Conservation (phyloP, 2,329 filamentous ascomycete species). For the Penicillium freii region DNA sequence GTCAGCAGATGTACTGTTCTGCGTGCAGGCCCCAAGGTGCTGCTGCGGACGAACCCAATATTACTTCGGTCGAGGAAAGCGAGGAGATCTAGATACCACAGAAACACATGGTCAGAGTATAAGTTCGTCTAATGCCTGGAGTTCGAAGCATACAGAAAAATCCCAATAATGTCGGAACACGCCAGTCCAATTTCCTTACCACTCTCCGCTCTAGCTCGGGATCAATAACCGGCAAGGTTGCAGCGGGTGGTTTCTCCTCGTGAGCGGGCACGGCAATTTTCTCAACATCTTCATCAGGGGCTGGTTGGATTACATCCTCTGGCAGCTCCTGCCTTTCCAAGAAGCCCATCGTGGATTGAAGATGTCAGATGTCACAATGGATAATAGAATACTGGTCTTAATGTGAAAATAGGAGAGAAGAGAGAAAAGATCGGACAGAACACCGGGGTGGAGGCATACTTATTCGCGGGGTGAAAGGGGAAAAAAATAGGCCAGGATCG, state of each 20-base stretch:
- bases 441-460: not conserved
- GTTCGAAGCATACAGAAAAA: constrained; percentile 39
- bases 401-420: not conserved
- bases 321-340: constrained; percentile 17
- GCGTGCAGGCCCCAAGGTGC: not conserved
- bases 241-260: constrained; percentile 22
- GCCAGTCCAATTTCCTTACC: constrained; percentile 38
- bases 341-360: constrained; percentile 19
- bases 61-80: constrained; percentile 53
- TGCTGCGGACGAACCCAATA: constrained; percentile 41
- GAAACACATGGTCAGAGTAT: not conserved
- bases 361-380: not conserved
- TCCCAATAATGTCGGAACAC: constrained; percentile 36
- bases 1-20: not conserved
- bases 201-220: constrained; percentile 37
- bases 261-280: constrained; percentile 25
- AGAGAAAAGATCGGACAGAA: not conserved
- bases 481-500: not conserved
- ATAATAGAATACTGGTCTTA: not conserved
- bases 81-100: constrained; percentile 41
- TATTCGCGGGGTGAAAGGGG: constrained; percentile 7
- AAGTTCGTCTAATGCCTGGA: not conserved
- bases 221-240: constrained; percentile 27
- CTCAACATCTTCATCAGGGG: constrained; percentile 27
- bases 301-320: constrained; percentile 25